Percentiles rank a stretch among this genome's conserved stretches.
Conservation (phyloP, 257 asterid genomes). For the Nicotiana paniculata region DNA sequence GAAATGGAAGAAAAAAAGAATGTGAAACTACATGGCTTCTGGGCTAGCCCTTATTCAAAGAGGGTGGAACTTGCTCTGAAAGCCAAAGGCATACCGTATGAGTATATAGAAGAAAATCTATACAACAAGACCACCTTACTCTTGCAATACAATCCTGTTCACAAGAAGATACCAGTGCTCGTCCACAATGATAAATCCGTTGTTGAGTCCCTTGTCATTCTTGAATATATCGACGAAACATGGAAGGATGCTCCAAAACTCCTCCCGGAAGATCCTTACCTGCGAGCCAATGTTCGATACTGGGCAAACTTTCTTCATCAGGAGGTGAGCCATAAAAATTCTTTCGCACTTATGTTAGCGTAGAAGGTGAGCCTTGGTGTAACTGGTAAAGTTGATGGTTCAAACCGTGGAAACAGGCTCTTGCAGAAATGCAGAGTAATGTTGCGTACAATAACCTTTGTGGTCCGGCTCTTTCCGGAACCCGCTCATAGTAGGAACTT, state of each 20-base stretch:
- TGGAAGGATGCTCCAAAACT: conserved; percentile 23
- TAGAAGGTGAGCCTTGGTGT: no score
- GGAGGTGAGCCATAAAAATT: conserved; percentile 6
- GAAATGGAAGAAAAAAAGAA: conserved; percentile 29
- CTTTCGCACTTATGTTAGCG: no score
- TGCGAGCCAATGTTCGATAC: conserved; percentile 24
- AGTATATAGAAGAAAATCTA: conserved; percentile 33
- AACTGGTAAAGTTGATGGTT: no score
- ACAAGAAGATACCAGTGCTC: neutral
- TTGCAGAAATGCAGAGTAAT: no score
- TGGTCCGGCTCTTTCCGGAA: no score
- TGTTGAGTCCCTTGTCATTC: neutral
- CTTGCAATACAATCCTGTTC: neutral
- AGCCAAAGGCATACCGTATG: conserved; percentile 34
- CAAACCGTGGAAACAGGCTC: no score
- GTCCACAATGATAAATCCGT: neutral
- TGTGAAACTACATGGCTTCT: conserved; percentile 25
- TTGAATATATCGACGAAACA: conserved; percentile 31
- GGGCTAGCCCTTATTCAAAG: conserved; percentile 32
- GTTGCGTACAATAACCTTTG: no score
- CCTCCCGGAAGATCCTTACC: conserved; percentile 28
- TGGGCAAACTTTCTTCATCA: conserved; percentile 29
- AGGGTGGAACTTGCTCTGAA: conserved; percentile 41
- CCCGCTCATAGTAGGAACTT: no score
- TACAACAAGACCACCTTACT: conserved; percentile 17